phyloP scores from a whole-genome alignment of 2,329 filamentous ascomycete species.

The Drechslerella stenobrocha region DNA sequence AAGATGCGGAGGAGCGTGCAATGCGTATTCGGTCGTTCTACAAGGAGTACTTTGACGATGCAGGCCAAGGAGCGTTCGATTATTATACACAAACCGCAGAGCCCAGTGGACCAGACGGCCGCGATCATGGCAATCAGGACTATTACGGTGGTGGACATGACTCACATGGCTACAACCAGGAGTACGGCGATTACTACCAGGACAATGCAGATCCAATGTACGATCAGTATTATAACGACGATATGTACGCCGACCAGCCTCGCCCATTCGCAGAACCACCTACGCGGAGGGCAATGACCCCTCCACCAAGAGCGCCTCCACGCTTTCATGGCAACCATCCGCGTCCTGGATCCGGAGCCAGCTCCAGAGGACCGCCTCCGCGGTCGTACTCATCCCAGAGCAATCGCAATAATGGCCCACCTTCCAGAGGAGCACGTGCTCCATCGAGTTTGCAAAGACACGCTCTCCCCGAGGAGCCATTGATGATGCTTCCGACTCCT shows the following conservation, averaged over 20 bases:
- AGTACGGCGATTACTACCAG: constrained; percentile 66
- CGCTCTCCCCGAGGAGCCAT: constrained; percentile 71
- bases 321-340: constrained; percentile 57
- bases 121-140: constrained; percentile 54
- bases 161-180: constrained; percentile 38
- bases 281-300: constrained; percentile 90
- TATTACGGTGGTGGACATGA: constrained; percentile 52
- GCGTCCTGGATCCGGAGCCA: constrained; percentile 51
- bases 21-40: constrained; percentile 99
- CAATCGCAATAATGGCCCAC: constrained; percentile 54
- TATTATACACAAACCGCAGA: constrained; percentile 32
- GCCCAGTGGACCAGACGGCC: constrained; percentile 1
- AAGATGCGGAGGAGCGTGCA: constrained; percentile 90
- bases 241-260: constrained; percentile 65
- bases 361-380: constrained; percentile 50
- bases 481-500: constrained; percentile 80
- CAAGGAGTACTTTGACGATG: constrained; percentile 97
- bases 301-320: constrained; percentile 68
- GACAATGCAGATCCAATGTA: constrained; percentile 57
- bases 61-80: constrained; percentile 49
- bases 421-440: constrained; percentile 55
- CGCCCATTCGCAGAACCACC: constrained; percentile 79
- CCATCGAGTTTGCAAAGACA: constrained; percentile 58
- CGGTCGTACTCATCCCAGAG: constrained; percentile 59
- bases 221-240: constrained; percentile 61